Evolutionary conservation across 108 stramenopile species (phyloP), one percentile per base, ranked within the genome.

Genomic region (Skeletonema potamos): DNA sequence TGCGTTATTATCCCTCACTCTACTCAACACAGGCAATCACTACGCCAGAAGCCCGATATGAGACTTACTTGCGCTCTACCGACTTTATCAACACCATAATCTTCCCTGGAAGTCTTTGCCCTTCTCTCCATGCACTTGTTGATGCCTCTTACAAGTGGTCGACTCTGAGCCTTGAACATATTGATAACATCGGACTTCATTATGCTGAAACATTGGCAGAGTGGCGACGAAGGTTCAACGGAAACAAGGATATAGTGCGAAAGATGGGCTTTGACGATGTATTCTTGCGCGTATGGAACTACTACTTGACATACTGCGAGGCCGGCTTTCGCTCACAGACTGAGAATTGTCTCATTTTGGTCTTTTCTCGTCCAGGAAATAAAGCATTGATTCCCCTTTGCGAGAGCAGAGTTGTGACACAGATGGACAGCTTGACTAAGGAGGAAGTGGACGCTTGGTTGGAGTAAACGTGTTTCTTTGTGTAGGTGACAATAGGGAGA

Each of bases 51-150:
- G 68, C 84, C n/a, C 87, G 96, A 20, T 98, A 97, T 70, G 93
- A 94, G 54, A 85, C 84, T 54, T 99, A 99, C 72, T 77, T 81
- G 1, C 83, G 82, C 30, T 84, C 92, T 10, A 92, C 97, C 0
- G 97, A 99, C 66, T 99, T 98, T 67, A 98, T 99, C 83, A 97
- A 96, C 74, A 96, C 95, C 5, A 90, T 97, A 27, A 94, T 98
- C 48, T 99, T 99, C 79, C 98, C 98, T 10, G 98, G 98, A 7
- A 84, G 86, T 15, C 90, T 93, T 71, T 87, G 88, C 66, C 97
- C 97, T 1, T 96, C 90, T 17, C 74, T 98, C 6, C 89, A 94
- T 62, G 92, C 97, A 0, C 73, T 99, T 43, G 71, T 92, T 18
- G 87, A 89, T 68, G 97, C 97, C 12, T 90, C 91, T 15, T 92